Base-by-base conservation (phyloP, 78 protist species). In the Trichosphaerium sp. region DNA sequence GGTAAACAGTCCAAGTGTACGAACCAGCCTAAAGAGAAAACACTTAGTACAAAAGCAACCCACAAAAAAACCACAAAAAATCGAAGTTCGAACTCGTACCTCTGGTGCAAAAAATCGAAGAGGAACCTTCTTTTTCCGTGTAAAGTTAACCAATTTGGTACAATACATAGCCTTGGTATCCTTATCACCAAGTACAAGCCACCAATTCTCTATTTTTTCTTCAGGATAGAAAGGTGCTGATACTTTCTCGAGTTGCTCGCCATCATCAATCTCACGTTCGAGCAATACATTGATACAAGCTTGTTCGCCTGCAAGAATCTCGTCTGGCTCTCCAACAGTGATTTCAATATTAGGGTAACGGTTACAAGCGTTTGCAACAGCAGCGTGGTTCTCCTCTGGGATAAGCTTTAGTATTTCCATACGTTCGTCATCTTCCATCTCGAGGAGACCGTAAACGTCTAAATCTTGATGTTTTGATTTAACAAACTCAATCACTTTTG, bases 51-150 rank as follows among this genome's bases (percentile, higher is more conserved):
- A n/a, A n/a, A n/a, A n/a, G n/a, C n/a, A n/a, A n/a, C n/a, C n/a
- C n/a, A n/a, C n/a, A n/a, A n/a, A n/a, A n/a, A n/a, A n/a, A n/a
- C n/a, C n/a, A n/a, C n/a, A n/a, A n/a, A n/a, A n/a, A n/a, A n/a
- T n/a, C n/a, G n/a, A n/a, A n/a, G n/a, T n/a, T n/a, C n/a, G n/a
- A n/a, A n/a, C n/a, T n/a, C n/a, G n/a, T n/a, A n/a, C 49, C 1
- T 69, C 52, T 14, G 96, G 96, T 5, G 96, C 88, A 2, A 72
- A 63, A 63, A 85, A 91, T 44, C 81, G 89, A 39, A 91, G 83
- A 37, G 65, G 70, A 28, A 61, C 74, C 48, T 71, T 65, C 31
- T 71, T 58, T 28, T 49, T 52, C 39, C 63, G 25, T 5, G 43
- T 26, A 31, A 81, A 48, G 7, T 71, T 35, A 14, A 81, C 32